These are phyloP conservation scores for Phialophora tarda DNA, from an alignment of 2,329 filamentous ascomycete genomes.

Conservation along the genomic window DNA sequence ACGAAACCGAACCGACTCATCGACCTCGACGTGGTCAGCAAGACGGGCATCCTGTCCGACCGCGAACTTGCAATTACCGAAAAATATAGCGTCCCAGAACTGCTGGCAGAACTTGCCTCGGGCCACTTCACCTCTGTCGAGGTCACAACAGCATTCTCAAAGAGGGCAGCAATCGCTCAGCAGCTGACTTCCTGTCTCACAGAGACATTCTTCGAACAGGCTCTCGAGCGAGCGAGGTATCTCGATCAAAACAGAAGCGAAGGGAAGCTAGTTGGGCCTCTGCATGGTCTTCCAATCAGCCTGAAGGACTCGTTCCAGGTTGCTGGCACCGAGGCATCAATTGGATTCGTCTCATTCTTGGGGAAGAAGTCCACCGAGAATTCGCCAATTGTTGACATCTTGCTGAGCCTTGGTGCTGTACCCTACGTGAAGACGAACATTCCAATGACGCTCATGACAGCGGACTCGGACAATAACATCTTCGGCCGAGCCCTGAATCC, in stretches of 20 bases:
- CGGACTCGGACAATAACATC: slow-evolving; percentile 51
- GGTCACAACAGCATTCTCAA: slow-evolving; percentile 40
- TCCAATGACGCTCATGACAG: slow-evolving; percentile 59
- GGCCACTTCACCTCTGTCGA: slow-evolving; percentile 38
- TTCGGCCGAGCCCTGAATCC: slow-evolving; percentile 52
- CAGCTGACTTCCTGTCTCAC: slow-evolving; percentile 42
- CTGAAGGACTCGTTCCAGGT: slow-evolving; percentile 44
- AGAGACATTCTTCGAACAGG: slow-evolving; percentile 42
- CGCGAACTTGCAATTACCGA: slow-evolving; percentile 57
- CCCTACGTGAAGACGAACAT: slow-evolving; percentile 60
- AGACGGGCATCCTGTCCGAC: slow-evolving; percentile 53
- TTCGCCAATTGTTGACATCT: slow-evolving; percentile 43
- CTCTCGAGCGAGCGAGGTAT: slow-evolving; percentile 39
- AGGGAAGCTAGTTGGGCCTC: slow-evolving; percentile 41
- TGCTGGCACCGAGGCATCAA: slow-evolving; percentile 38
- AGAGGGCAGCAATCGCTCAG: slow-evolving; percentile 41
- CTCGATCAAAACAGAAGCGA: slow-evolving; percentile 39
- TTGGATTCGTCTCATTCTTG: slow-evolving; percentile 47
- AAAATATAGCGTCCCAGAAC: slow-evolving; percentile 51
- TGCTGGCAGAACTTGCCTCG: slow-evolving; percentile 40
- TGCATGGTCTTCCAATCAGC: slow-evolving; percentile 44
- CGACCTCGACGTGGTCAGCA: slow-evolving; percentile 46
- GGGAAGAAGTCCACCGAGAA: slow-evolving; percentile 41
- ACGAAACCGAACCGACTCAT: slow-evolving; percentile 35
- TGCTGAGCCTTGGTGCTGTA: slow-evolving; percentile 53